Evolutionary conservation across 345 rosid species (phyloP).

Genomic region (Gossypium sturtianum): DNA sequence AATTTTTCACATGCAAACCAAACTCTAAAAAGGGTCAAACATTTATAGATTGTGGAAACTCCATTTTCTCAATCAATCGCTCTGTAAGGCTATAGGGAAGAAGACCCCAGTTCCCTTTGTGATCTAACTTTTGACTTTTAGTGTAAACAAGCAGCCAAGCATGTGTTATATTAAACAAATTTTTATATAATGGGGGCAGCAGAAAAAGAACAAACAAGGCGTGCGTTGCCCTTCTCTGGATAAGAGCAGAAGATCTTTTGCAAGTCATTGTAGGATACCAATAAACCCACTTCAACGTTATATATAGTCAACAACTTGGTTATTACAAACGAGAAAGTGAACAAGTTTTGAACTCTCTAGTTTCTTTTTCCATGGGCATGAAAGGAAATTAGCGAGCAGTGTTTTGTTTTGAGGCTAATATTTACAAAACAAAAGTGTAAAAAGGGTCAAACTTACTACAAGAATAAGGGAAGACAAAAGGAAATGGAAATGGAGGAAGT

Average conservation of each 20-base stretch:
- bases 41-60: neutral
- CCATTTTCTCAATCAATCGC: neutral
- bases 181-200: neutral
- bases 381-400: neutral
- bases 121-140: neutral
- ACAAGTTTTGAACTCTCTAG: neutral
- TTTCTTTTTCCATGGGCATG: too few species aligned
- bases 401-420: neutral
- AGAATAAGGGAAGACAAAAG: neutral
- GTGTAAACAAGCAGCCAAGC: neutral
- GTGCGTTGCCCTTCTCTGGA: neutral
- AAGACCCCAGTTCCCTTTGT: neutral
- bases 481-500: neutral
- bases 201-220: slow-evolving; percentile 2
- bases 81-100: too few species aligned
- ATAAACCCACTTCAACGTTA: neutral
- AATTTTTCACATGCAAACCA: neutral
- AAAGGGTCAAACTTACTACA: neutral
- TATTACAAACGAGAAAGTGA: slow-evolving; percentile 1
- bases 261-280: neutral
- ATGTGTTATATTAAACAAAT: neutral
- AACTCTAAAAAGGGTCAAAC: neutral
- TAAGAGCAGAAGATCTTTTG: neutral
- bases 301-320: neutral
- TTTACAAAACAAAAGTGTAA: neutral